Evolutionary conservation across 495 filamentous ascomycete genomes (phyloP).

Genomic region (Alectoria sarmentosa): DNA sequence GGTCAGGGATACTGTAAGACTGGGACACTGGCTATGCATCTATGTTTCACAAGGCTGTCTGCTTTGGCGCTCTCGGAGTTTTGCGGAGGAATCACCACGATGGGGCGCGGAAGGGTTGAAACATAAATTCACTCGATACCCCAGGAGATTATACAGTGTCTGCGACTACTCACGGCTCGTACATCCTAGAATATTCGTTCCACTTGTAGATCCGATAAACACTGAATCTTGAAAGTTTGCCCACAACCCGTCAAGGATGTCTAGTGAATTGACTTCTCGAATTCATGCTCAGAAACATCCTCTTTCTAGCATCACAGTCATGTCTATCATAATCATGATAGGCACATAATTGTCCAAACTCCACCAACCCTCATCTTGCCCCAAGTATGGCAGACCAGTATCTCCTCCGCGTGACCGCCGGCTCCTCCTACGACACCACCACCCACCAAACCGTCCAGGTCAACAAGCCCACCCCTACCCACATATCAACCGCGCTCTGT

Average conservation of each 20-base stretch:
- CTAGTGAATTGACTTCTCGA: background rate
- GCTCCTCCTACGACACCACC: slow-evolving; percentile 58
- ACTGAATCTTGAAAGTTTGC: background rate
- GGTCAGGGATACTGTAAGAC: background rate
- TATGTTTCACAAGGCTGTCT: no score
- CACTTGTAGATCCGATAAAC: background rate
- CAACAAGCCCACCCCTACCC: slow-evolving; percentile 52
- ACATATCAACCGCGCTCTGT: slow-evolving; percentile 53
- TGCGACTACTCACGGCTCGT: background rate
- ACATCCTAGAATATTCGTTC: background rate
- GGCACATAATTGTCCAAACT: background rate
- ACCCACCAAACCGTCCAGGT: slow-evolving; percentile 64
- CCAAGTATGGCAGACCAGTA: slow-evolving; percentile 47
- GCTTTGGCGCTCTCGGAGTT: background rate
- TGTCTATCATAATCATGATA: background rate
- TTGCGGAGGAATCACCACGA: background rate
- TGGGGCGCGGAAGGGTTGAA: background rate
- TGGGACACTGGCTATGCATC: background rate
- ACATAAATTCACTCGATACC: background rate
- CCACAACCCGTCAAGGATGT: background rate
- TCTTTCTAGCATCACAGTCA: background rate
- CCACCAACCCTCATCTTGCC: background rate
- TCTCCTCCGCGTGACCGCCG: slow-evolving; percentile 65
- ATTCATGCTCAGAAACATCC: background rate
- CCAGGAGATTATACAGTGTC: background rate